Conservation (phyloP, 768 basidiomycete genomes). For the Amanita jacksonii region DNA sequence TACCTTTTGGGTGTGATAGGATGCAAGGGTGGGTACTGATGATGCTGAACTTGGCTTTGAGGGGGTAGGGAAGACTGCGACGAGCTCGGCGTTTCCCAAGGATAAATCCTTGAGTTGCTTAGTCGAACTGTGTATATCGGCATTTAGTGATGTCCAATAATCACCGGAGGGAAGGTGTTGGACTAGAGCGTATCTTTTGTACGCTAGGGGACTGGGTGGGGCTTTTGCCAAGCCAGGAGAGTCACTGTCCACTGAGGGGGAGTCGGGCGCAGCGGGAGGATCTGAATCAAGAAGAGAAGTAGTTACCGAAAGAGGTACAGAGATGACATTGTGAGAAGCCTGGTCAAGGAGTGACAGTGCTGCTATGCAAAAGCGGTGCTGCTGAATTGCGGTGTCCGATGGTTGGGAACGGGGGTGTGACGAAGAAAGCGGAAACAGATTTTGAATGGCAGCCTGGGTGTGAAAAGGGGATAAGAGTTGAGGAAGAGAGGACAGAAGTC, state of each 20-base stretch:
- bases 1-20: constrained; percentile 39
- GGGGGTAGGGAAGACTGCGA: constrained; percentile 62
- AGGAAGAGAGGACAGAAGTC: constrained; percentile 12
- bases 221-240: constrained; percentile 11
- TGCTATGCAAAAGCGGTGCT: constrained; percentile 65
- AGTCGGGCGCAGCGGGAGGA: constrained; percentile 7
- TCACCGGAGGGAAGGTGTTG: constrained; percentile 71
- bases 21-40: constrained; percentile 40
- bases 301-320: constrained; percentile 38
- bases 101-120: constrained; percentile 39
- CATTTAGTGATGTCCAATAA: constrained; percentile 69
- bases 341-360: constrained; percentile 67
- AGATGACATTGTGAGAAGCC: constrained; percentile 40
- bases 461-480: constrained; percentile 11
- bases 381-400: constrained; percentile 56
- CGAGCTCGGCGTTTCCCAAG: constrained; percentile 68
- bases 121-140: constrained; percentile 27
- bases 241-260: constrained; percentile 10
- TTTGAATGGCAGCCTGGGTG: constrained; percentile 49
- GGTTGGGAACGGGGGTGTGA: constrained; percentile 55
- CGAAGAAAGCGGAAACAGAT: constrained; percentile 54
- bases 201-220: constrained; percentile 14
- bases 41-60: constrained; percentile 26
- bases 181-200: constrained; percentile 57
- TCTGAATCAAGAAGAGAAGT: constrained; percentile 28